Evolutionary conservation across 306 rosid species (phyloP), one percentile per base, ranked within the genome.

Genomic region (Bauhinia variegata): DNA sequence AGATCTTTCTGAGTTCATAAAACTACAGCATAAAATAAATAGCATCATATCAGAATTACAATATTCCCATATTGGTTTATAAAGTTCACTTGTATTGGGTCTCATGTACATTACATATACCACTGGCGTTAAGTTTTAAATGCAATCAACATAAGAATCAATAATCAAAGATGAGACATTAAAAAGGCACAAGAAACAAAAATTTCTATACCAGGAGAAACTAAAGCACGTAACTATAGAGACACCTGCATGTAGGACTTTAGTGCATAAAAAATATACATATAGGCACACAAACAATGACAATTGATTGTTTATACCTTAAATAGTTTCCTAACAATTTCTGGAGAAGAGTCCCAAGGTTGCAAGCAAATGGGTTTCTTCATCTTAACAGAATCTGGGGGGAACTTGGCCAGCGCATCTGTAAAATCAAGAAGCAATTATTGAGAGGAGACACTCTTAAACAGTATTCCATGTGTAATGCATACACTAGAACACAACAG

Each of bases 291-390:
- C 14, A 52, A 62, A 64, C 31, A 52, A 12, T 41, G n/a, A n/a
- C n/a, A n/a, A n/a, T n/a, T n/a, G n/a, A n/a, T n/a, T n/a, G n/a
- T n/a, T n/a, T n/a, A 28, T 57, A 93, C 99, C 99, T 93, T 93
- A 51, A 93, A 93, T 53, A 93, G 74, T 78, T 90, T 88, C 89
- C 88, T 93, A 75, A 84, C 88, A 72, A 78, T 80, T 70, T 85
- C 91, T 54, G 83, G 79, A 73, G 96, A 90, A 51, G 95, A 86
- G 71, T 82, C 90, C 99, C 99, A 90, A 65, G 99, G 96, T 69
- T 83, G 96, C 78, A 71, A 80, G 75, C 77, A 77, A 71, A 90
- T 83, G 65, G 97, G 97, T 49, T 83, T 92, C 89, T 85, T 93
- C 99, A 90, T 90, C 90, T 73, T 85, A 60, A 93, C 92, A 63